phyloP scores from a whole-genome alignment of 306 rosid species.

The Lotus japonicus region DNA sequence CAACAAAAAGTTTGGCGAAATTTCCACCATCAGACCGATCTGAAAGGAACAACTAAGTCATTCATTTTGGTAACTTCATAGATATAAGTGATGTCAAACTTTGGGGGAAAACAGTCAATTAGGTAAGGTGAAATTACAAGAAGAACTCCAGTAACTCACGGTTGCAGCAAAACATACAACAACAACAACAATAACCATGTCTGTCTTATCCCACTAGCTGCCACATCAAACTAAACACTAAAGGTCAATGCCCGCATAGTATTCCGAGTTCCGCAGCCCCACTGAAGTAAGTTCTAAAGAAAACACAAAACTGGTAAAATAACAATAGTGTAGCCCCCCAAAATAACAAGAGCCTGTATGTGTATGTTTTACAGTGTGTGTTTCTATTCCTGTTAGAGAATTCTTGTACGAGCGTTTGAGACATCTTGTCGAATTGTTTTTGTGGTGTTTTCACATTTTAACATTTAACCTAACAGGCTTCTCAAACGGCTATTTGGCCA shows the following conservation, averaged over 20 bases:
- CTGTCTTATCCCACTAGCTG: background rate
- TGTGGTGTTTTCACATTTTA: too few species aligned
- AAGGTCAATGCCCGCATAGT: background rate
- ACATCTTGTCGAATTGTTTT: too few species aligned
- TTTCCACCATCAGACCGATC: conserved; percentile 55
- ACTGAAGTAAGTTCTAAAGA: background rate
- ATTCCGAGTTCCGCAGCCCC: background rate
- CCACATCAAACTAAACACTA: background rate
- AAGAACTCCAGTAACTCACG: background rate
- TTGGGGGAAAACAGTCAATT: background rate
- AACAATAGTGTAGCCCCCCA: background rate
- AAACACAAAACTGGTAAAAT: background rate
- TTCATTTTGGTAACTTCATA: background rate
- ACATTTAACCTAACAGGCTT: too few species aligned
- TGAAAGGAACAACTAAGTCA: conserved; percentile 22
- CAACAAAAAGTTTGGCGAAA: conserved; percentile 87
- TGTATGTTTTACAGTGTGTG: too few species aligned
- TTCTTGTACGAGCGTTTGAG: too few species aligned
- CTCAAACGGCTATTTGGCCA: too few species aligned
- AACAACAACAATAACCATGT: too few species aligned
- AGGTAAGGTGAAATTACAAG: background rate
- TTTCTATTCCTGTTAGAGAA: too few species aligned
- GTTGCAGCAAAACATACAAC: background rate
- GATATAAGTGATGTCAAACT: background rate
- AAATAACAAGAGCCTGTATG: background rate